A percentile compares a stretch with the other conserved stretches of the same genome.
phyloP scores from a whole-genome alignment of 768 basidiomycete genomes.

The Daedaleopsis sinensis region DNA sequence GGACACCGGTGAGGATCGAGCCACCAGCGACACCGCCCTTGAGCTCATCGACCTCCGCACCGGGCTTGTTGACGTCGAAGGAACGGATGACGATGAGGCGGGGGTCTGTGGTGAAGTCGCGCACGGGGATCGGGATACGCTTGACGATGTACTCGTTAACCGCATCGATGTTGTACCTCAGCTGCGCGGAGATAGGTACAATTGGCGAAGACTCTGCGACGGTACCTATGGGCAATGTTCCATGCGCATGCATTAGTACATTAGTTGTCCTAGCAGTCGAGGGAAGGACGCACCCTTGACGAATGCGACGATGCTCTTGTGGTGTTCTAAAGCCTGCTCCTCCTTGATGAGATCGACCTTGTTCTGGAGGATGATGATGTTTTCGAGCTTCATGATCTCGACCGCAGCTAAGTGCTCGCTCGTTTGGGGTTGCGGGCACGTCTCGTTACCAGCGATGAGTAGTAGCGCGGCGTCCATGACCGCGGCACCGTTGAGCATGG shows the following conservation, averaged over 20 bases:
- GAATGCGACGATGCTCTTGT: constrained; percentile 94
- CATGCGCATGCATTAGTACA: neutral
- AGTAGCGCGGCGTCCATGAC: constrained; percentile 99
- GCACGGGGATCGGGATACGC: constrained; percentile 90
- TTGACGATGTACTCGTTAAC: constrained; percentile 99
- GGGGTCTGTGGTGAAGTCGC: constrained; percentile 91
- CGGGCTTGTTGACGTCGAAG: constrained; percentile 99
- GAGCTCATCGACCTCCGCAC: constrained; percentile 93
- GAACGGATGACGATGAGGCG: constrained; percentile 98
- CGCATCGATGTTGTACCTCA: constrained; percentile 99
- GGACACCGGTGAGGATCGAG: constrained; percentile 90
- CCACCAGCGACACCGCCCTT: constrained; percentile 99
- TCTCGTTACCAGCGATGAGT: constrained; percentile 96
- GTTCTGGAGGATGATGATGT: constrained; percentile 98
- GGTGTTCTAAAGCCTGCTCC: constrained; percentile 90
- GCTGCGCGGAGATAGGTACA: constrained; percentile 97
- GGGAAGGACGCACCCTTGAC: constrained; percentile 72
- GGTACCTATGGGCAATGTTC: constrained; percentile 60
- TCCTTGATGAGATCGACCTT: constrained; percentile 99
- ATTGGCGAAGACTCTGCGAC: constrained; percentile 98
- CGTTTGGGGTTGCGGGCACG: constrained; percentile 98
- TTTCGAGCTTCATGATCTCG: constrained; percentile 98
- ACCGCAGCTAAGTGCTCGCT: constrained; percentile 98
- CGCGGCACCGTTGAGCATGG: constrained; percentile 99
- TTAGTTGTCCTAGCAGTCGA: no score